Evolutionary conservation across 352 stramenopile genomes (phyloP).

Genomic region (Phytophthora pseudosyringae): DNA sequence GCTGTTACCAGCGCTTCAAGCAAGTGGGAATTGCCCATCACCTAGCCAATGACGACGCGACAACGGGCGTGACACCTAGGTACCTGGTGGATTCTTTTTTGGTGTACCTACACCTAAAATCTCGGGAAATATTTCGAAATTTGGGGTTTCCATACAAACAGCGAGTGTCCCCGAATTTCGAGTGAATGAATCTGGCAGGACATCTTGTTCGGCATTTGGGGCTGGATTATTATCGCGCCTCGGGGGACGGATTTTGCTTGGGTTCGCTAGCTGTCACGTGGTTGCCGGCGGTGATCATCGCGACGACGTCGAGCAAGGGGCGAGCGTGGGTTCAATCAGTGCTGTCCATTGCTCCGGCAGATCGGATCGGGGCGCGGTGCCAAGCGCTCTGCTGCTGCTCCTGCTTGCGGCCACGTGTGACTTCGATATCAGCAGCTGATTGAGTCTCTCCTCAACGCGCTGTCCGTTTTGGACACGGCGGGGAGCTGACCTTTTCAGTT

Average conservation of each 20-base stretch:
- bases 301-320: background rate
- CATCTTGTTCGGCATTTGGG: slow-evolving; percentile 13
- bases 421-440: slow-evolving; percentile 11
- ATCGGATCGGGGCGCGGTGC: slow-evolving; percentile 26
- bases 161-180: slow-evolving; percentile 1
- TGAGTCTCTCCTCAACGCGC: background rate
- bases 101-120: slow-evolving; percentile 32
- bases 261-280: slow-evolving; percentile 12
- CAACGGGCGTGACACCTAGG: slow-evolving; percentile 26
- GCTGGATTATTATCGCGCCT: slow-evolving; percentile 28
- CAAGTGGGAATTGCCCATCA: slow-evolving; percentile 25
- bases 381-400: slow-evolving; percentile 4
- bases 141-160: slow-evolving; percentile 19
- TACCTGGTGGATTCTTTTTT: slow-evolving; percentile 44
- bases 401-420: slow-evolving; percentile 5
- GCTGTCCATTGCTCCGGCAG: slow-evolving; percentile 11
- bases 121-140: slow-evolving; percentile 23
- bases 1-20: slow-evolving; percentile 40
- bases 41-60: slow-evolving; percentile 22
- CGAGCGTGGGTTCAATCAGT: slow-evolving; percentile 11
- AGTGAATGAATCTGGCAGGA: slow-evolving; percentile 11
- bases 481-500: slow-evolving; percentile 8
- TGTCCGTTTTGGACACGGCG: background rate
- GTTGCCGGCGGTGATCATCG: slow-evolving; percentile 9
- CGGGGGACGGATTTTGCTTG: slow-evolving; percentile 16